Conservation (phyloP, 108 stramenopile species). For the Parmales sp. region DNA sequence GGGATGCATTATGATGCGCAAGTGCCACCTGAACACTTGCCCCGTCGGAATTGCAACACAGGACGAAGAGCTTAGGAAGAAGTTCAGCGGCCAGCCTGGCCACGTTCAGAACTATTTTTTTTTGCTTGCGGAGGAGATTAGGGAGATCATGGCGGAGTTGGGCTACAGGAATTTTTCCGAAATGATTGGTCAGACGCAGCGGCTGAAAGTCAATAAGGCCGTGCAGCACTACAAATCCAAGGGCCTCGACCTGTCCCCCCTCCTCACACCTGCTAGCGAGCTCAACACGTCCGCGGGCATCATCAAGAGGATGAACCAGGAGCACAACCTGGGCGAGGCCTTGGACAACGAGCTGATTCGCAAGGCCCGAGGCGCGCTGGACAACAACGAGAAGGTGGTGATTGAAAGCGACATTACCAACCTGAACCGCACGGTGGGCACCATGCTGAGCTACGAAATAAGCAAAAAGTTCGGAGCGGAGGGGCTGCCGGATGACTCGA, state of each 20-base stretch:
- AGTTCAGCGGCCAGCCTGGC: conserved; percentile 91
- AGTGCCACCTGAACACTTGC: conserved; percentile 94
- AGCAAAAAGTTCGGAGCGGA: conserved; percentile 75
- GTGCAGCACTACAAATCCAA: conserved; percentile 91
- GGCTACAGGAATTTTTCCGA: conserved; percentile 90
- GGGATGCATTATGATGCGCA: conserved; percentile 95
- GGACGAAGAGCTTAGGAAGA: conserved; percentile 86
- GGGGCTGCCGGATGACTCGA: conserved; percentile 91
- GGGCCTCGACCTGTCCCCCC: conserved; percentile 81
- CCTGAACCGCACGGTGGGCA: conserved; percentile 86
- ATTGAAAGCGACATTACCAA: conserved; percentile 72
- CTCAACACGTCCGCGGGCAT: conserved; percentile 76
- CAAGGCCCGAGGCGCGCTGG: conserved; percentile 64
- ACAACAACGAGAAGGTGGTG: conserved; percentile 63
- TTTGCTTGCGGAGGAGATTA: conserved; percentile 85
- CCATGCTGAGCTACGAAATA: conserved; percentile 79
- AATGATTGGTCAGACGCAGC: conserved; percentile 89
- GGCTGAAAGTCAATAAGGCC: conserved; percentile 72
- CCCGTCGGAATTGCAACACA: conserved; percentile 93
- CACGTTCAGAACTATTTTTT: conserved; percentile 96
- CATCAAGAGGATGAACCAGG: conserved; percentile 61
- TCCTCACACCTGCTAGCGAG: conserved; percentile 81
- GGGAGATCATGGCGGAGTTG: conserved; percentile 86
- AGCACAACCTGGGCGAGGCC: conserved; percentile 72
- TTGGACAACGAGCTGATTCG: conserved; percentile 77